Evolutionary conservation across 495 filamentous ascomycete species (phyloP).

Genomic region (Lichenothelia convexa): DNA sequence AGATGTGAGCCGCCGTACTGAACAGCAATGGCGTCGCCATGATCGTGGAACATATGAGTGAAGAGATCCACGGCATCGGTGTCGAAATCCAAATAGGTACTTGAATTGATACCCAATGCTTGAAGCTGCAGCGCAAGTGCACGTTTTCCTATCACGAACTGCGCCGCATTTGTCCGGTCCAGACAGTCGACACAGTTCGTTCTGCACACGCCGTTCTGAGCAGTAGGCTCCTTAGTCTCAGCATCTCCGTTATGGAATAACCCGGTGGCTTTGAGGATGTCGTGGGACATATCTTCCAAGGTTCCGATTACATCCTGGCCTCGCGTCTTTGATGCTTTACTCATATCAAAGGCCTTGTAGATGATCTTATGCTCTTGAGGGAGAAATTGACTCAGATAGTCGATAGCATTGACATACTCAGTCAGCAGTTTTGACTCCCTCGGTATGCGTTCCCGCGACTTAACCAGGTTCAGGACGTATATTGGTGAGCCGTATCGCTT

Average conservation of each 20-base stretch:
- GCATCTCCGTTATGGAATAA: conserved; percentile 87
- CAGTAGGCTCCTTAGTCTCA: conserved; percentile 37
- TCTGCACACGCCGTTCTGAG: conserved; percentile 83
- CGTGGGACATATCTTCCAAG: conserved; percentile 72
- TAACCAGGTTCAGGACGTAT: conserved; percentile 86
- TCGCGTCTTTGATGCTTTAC: conserved; percentile 78
- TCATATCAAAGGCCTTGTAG: conserved; percentile 97
- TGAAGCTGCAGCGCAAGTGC: conserved; percentile 85
- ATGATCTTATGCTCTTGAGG: conserved; percentile 69
- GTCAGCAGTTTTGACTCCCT: conserved; percentile 77
- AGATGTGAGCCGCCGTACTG: conserved; percentile 96
- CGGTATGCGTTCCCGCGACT: conserved; percentile 74
- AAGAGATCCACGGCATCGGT: conserved; percentile 91
- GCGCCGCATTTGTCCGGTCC: conserved; percentile 89
- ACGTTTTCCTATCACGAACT: conserved; percentile 95
- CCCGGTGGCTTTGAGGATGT: conserved; percentile 64
- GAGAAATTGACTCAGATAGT: conserved; percentile 89
- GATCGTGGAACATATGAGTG: conserved; percentile 92
- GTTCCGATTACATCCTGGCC: conserved; percentile 90
- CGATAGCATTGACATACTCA: conserved; percentile 75
- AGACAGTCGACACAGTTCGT: conserved; percentile 98
- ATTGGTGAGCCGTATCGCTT: conserved; percentile 82
- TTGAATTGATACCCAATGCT: conserved; percentile 71
- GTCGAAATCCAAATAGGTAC: conserved; percentile 72
- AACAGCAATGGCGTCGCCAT: conserved; percentile 92